These are phyloP conservation scores for Pluteus cervinus DNA, from an alignment of 768 basidiomycete genomes.

Conservation along the genomic window DNA sequence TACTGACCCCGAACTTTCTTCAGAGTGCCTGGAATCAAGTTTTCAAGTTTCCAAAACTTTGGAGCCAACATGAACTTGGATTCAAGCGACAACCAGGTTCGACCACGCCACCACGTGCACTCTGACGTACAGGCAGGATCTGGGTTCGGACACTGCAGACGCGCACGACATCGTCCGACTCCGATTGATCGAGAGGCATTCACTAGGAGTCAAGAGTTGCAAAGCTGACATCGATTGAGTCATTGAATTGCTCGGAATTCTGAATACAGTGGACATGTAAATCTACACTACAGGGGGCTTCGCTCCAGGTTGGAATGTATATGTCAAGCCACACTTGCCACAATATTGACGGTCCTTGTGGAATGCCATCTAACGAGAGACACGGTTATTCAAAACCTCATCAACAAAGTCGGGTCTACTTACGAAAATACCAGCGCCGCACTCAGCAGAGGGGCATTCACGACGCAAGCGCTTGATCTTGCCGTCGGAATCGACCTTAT, in stretches of 20 bases:
- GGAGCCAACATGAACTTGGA: no score
- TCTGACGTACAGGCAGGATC: no score
- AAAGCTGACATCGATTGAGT: not conserved
- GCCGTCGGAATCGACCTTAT: constrained; percentile 99
- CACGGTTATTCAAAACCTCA: constrained; percentile 11
- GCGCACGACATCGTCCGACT: no score
- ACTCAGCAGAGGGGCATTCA: constrained; percentile 85
- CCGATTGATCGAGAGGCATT: no score
- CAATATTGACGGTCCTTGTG: constrained; percentile 98
- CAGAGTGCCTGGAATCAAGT: no score
- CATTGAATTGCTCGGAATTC: not conserved
- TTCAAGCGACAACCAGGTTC: no score
- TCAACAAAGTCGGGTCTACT: constrained; percentile 19
- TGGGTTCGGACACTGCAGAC: no score
- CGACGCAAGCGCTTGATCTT: constrained; percentile 99
- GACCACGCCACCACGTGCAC: no score
- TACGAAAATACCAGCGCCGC: constrained; percentile 83
- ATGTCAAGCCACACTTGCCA: constrained; percentile 89
- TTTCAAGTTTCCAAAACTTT: no score
- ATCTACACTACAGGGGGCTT: constrained; percentile 68
- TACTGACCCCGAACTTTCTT: no score
- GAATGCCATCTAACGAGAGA: constrained; percentile 81
- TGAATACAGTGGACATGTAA: constrained; percentile 5
- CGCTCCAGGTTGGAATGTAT: constrained; percentile 76
- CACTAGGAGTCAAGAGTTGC: not conserved